A percentile compares a stretch with the other conserved stretches of the same genome.
phyloP scores from a whole-genome alignment of 768 basidiomycete species.

The Rubroboletus satanas region DNA sequence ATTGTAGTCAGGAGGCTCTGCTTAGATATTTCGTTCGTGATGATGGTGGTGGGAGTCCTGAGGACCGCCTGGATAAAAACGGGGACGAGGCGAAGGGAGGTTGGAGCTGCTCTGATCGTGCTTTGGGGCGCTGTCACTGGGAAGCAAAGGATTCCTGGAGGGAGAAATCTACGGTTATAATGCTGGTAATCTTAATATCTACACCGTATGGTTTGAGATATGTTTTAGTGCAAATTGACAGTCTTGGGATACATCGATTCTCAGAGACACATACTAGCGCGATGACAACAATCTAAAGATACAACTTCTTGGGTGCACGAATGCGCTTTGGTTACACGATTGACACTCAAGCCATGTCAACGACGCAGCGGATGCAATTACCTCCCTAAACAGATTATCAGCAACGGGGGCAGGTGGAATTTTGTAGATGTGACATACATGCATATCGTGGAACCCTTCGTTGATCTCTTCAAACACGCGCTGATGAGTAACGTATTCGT shows the following conservation, averaged over 20 bases:
- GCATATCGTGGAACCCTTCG: conserved; percentile 93
- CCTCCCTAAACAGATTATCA: conserved; percentile 43
- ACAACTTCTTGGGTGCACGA: conserved; percentile 2
- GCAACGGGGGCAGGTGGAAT: neutral
- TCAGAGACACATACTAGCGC: neutral
- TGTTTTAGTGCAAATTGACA: neutral
- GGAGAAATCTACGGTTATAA: conserved; percentile 21
- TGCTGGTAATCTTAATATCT: conserved; percentile 3
- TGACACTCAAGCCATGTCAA: conserved; percentile 69
- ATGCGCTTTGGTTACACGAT: neutral
- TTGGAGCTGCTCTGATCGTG: conserved; percentile 57
- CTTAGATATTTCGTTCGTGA: conserved; percentile 72
- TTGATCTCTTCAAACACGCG: conserved; percentile 73
- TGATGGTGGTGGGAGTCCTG: conserved; percentile 58
- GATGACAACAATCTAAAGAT: neutral
- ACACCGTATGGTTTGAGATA: conserved; percentile 6
- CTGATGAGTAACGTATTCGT: conserved; percentile 94
- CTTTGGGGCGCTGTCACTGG: conserved; percentile 73
- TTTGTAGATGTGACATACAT: conserved; percentile 54
- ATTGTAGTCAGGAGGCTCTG: conserved; percentile 71
- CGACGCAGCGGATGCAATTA: conserved; percentile 91
- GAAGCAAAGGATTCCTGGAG: conserved; percentile 49
- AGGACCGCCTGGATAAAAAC: conserved; percentile 63
- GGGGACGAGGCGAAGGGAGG: conserved; percentile 65
- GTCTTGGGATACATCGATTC: neutral